Evolutionary conservation across 257 asterid genomes (phyloP).

Genomic region (Thymus quinquecostatus): DNA sequence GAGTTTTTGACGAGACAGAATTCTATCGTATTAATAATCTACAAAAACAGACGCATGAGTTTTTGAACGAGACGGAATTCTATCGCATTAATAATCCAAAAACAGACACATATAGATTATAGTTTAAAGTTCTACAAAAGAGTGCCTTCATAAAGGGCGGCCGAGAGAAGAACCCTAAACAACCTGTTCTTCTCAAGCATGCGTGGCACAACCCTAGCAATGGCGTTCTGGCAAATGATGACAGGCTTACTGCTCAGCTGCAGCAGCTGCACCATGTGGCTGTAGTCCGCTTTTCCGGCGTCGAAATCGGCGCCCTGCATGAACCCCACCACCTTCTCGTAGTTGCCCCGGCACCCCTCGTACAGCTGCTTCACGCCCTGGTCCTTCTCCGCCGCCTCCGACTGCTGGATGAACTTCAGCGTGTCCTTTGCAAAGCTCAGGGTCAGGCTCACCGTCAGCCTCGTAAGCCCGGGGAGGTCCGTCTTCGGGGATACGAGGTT

Average conservation of each 20-base stretch:
- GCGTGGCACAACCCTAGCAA: neutral
- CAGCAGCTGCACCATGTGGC: neutral
- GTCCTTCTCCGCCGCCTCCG: neutral
- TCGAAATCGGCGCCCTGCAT: neutral
- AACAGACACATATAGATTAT: too few species aligned
- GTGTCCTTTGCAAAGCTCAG: constrained; percentile 12
- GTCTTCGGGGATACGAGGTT: neutral
- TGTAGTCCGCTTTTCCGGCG: neutral
- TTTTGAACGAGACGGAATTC: too few species aligned
- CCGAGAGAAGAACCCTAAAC: constrained; percentile 16
- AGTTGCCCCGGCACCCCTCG: neutral
- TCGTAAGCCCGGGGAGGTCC: constrained; percentile 22
- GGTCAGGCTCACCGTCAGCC: constrained; percentile 13
- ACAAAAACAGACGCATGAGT: too few species aligned
- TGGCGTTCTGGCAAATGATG: constrained; percentile 3
- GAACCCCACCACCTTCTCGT: neutral
- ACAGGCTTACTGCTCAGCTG: neutral
- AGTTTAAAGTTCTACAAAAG: neutral
- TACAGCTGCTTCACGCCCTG: neutral
- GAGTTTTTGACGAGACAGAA: too few species aligned
- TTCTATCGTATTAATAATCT: too few species aligned
- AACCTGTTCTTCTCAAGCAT: constrained; percentile 10
- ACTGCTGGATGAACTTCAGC: neutral
- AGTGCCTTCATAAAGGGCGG: constrained; percentile 25
- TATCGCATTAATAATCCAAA: too few species aligned